Evolutionary conservation across 345 rosid species (phyloP), one percentile per base, ranked within the genome.

Genomic region (Schrenkiella parvula): DNA sequence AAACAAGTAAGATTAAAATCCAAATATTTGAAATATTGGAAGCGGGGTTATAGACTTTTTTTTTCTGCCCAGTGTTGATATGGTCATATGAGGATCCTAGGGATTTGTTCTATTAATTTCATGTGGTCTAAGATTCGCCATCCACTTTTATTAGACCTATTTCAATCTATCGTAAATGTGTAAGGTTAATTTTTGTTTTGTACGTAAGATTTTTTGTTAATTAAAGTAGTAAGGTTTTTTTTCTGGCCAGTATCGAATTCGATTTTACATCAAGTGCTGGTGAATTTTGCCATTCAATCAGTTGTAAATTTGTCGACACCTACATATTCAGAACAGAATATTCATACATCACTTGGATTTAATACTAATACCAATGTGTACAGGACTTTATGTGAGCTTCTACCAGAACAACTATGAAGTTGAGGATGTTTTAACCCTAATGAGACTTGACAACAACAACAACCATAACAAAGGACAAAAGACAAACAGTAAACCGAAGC

Each of bases 71-170:
- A 70, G n/a, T 67, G 48, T 22, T 35, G 35, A 68, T 39, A 67
- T 13, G 43, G 17, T 51, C 60, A 38, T 37, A 18, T 48, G 37
- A 18, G 54, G 26, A 52, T 54, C 70, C 58, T 55, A 73, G 66
- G 5, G 42, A 67, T 67, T 67, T 75, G 64, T 41, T 59, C 50
- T 54, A 12, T 21, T 42, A 22, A 25, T 19, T 18, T 18, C 74
- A 68, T 52, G 46, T 68, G 57, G 70, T 75, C 79, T 60, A 75
- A 68, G 74, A 75, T 75, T 68, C 78, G 22, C 32, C 43, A 51
- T 23, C 46, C 22, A 52, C 17, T 39, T 68, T 68, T 73, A 46
- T 14, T 43, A 22, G 37, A 37, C 52, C 65, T 18, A 19, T 57
- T 35, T 64, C 8, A 55, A 56, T 41, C 10, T 23, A n/a, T 22